These are phyloP conservation scores for Monosporascus sp. DNA, from an alignment of 2,329 filamentous ascomycete species.

Conservation along the genomic window DNA sequence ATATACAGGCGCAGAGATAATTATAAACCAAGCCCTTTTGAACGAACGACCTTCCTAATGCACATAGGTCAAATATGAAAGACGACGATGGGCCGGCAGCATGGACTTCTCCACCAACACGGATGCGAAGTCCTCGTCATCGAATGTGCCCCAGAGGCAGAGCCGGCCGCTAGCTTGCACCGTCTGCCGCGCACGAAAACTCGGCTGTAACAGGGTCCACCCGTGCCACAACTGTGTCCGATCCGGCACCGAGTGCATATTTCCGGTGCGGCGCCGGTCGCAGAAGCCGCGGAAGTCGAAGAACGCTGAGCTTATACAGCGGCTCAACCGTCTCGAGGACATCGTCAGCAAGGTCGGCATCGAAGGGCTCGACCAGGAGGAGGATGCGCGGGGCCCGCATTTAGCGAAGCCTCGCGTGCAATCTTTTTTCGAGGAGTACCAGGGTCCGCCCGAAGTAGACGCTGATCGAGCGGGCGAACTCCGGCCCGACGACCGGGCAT, in stretches of 20 bases:
- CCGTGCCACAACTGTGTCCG: conserved; percentile 52
- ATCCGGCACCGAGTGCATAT: conserved; percentile 41
- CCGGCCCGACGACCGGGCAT: conserved; percentile 12
- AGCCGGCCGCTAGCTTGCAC: conserved; percentile 46
- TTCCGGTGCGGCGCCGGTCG: conserved; percentile 39
- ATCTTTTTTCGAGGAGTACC: neutral
- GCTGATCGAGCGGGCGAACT: neutral
- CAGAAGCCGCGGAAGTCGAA: conserved; percentile 35
- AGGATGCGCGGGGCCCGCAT: neutral
- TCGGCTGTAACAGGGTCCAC: conserved; percentile 53
- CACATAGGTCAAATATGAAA: no score
- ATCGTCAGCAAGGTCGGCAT: conserved; percentile 41
- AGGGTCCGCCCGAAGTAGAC: neutral
- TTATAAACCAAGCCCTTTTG: no score
- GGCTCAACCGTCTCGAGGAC: conserved; percentile 38
- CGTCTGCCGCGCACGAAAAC: conserved; percentile 58
- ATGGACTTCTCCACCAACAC: neutral
- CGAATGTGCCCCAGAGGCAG: conserved; percentile 4
- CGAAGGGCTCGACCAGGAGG: conserved; percentile 8
- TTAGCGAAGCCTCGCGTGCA: neutral
- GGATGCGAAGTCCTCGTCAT: neutral
- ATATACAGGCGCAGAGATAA: no score
- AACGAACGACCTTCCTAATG: no score
- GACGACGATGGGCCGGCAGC: neutral
- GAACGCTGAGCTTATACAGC: conserved; percentile 39